These are phyloP conservation scores for Apiospora arundinis DNA, from an alignment of 2,329 filamentous ascomycete genomes.

Conservation along the genomic window DNA sequence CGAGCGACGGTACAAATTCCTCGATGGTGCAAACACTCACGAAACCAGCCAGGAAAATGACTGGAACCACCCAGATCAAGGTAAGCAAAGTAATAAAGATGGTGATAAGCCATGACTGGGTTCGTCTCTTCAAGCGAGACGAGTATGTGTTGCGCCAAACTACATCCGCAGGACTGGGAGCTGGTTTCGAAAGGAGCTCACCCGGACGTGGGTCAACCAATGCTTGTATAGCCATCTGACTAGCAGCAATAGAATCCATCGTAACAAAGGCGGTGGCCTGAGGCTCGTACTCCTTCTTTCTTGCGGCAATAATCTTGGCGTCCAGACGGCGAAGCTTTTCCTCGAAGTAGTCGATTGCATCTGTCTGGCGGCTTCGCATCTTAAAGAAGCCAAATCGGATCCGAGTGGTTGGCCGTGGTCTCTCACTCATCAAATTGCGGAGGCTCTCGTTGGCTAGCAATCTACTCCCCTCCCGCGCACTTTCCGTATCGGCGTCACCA, in stretches of 20 bases:
- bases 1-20: slow-evolving; percentile 74
- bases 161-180: slow-evolving; percentile 90
- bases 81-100: slow-evolving; percentile 82
- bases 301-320: slow-evolving; percentile 71
- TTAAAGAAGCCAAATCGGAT: slow-evolving; percentile 82
- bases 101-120: slow-evolving; percentile 85
- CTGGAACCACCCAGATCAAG: slow-evolving; percentile 84
- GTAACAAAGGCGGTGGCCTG: slow-evolving; percentile 93
- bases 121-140: slow-evolving; percentile 73
- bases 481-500: slow-evolving; percentile 43
- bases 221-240: slow-evolving; percentile 95
- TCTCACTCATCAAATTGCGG: slow-evolving; percentile 49
- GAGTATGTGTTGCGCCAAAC: slow-evolving; percentile 95
- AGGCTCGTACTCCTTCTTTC: slow-evolving; percentile 77
- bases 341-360: slow-evolving; percentile 94
- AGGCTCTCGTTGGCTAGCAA: slow-evolving; percentile 59
- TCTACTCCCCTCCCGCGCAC: slow-evolving; percentile 62
- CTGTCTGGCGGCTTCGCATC: slow-evolving; percentile 74
- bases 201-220: slow-evolving; percentile 90
- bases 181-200: slow-evolving; percentile 81
- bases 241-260: slow-evolving; percentile 92
- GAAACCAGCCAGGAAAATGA: slow-evolving; percentile 79
- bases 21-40: slow-evolving; percentile 83
- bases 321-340: slow-evolving; percentile 83
- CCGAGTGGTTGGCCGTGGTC: slow-evolving; percentile 69